Conservation (phyloP, 2,329 filamentous ascomycete genomes). For the Ambrosiella cleistominuta region DNA sequence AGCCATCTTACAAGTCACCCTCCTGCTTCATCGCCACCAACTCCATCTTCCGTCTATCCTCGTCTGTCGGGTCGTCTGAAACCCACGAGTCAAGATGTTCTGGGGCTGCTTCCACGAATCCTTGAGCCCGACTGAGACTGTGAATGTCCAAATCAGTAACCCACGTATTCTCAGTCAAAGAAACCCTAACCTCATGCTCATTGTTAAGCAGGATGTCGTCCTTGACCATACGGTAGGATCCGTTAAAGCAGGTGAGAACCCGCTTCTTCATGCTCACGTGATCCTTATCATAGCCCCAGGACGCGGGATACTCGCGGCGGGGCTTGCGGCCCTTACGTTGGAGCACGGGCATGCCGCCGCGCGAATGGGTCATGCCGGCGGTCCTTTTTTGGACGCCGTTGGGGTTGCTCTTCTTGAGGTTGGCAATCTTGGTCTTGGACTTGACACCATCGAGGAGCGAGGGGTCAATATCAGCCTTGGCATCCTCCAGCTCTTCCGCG, state of each 20-base stretch:
- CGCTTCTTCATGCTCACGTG: conserved; percentile 99
- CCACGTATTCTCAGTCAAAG: conserved; percentile 60
- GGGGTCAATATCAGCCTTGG: conserved; percentile 16
- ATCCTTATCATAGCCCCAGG: conserved; percentile 80
- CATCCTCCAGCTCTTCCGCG: conserved; percentile 30
- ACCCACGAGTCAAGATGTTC: conserved; percentile 81
- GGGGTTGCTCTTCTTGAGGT: conserved; percentile 35
- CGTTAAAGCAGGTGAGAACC: conserved; percentile 83
- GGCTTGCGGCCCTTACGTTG: conserved; percentile 63
- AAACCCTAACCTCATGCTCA: conserved; percentile 81
- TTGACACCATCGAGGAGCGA: conserved; percentile 31
- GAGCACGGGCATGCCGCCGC: conserved; percentile 46
- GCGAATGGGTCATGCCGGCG: conserved; percentile 60
- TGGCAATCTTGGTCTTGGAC: conserved; percentile 31
- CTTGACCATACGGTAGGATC: conserved; percentile 73
- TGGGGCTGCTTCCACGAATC: conserved; percentile 58
- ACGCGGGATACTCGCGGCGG: conserved; percentile 80
- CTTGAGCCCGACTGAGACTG: conserved; percentile 75
- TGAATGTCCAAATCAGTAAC: conserved; percentile 87
- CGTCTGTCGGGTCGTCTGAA: conserved; percentile 48
- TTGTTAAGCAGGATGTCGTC: conserved; percentile 98
- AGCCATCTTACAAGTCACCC: not conserved
- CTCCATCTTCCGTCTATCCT: conserved; percentile 38
- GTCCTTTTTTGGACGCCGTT: conserved; percentile 44
- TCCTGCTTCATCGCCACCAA: conserved; percentile 16